These are phyloP conservation scores for Naganishia antarctica DNA, from an alignment of 768 basidiomycete genomes.

Conservation along the genomic window DNA sequence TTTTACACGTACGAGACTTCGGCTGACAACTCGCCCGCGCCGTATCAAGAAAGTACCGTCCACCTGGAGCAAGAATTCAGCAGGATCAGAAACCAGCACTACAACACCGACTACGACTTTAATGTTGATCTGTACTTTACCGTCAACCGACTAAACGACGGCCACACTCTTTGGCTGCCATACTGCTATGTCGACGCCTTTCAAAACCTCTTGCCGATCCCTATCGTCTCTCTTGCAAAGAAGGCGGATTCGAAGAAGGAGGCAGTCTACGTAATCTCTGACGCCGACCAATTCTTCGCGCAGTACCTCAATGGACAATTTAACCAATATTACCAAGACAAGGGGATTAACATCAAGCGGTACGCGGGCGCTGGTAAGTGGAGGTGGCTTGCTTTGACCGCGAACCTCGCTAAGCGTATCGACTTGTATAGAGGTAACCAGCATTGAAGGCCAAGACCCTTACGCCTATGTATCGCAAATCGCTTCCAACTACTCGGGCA, in stretches of 20 bases:
- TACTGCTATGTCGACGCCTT: constrained; percentile 58
- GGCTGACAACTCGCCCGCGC: constrained; percentile 56
- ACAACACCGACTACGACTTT: constrained; percentile 66
- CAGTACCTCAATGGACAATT: constrained; percentile 53
- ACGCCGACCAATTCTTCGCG: constrained; percentile 56
- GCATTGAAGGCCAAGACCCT: constrained; percentile 57
- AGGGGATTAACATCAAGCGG: constrained; percentile 59
- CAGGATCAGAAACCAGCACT: constrained; percentile 55
- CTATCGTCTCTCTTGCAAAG: constrained; percentile 56
- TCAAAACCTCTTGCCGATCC: constrained; percentile 58
- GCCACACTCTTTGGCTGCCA: constrained; percentile 57
- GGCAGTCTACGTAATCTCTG: constrained; percentile 57
- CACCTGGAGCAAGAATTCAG: constrained; percentile 57
- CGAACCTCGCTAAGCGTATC: not conserved
- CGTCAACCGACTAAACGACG: constrained; percentile 60
- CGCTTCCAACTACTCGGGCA: constrained; percentile 60
- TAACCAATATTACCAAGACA: constrained; percentile 54
- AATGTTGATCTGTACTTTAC: constrained; percentile 59
- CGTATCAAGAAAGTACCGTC: constrained; percentile 53
- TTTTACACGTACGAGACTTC: constrained; percentile 59
- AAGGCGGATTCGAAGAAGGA: constrained; percentile 48
- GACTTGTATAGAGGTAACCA: constrained; percentile 49
- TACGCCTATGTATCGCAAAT: constrained; percentile 59
- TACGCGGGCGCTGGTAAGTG: constrained; percentile 57
- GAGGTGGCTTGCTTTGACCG: not conserved